Evolutionary conservation across 2,329 filamentous ascomycete genomes (phyloP).

Genomic region (Cryphonectria nitschkei): DNA sequence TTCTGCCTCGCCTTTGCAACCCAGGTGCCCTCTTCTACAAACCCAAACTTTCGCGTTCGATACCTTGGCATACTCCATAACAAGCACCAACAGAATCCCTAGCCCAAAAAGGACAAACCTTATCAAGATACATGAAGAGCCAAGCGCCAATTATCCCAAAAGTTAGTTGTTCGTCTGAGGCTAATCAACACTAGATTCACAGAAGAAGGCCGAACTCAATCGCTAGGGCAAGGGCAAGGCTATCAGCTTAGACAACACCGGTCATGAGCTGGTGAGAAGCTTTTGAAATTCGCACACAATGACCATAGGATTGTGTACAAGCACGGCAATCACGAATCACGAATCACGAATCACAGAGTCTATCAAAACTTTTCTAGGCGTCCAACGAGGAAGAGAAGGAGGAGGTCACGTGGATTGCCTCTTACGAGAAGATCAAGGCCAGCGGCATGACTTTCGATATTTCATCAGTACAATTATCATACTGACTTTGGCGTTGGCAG

Average conservation of each 20-base stretch:
- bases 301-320: neutral
- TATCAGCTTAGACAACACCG: neutral
- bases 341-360: too few relatives aligned
- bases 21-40: too few relatives aligned
- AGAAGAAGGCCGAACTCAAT: neutral
- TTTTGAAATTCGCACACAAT: neutral
- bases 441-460: neutral
- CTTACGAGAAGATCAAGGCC: neutral
- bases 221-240: neutral
- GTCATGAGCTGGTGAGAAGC: neutral
- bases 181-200: neutral
- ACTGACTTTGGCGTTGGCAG: too few relatives aligned
- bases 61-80: too few relatives aligned
- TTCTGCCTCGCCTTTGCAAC: too few relatives aligned
- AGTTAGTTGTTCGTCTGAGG: neutral
- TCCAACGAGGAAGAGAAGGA: neutral
- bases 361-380: neutral
- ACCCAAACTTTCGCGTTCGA: too few relatives aligned
- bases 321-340: too few relatives aligned
- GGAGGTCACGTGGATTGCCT: neutral
- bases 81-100: too few relatives aligned
- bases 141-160: too few relatives aligned
- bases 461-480: too few relatives aligned
- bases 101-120: too few relatives aligned
- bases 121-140: too few relatives aligned